Base-by-base conservation (phyloP, 2,329 filamentous ascomycete species). In the Aspergillus proliferans region DNA sequence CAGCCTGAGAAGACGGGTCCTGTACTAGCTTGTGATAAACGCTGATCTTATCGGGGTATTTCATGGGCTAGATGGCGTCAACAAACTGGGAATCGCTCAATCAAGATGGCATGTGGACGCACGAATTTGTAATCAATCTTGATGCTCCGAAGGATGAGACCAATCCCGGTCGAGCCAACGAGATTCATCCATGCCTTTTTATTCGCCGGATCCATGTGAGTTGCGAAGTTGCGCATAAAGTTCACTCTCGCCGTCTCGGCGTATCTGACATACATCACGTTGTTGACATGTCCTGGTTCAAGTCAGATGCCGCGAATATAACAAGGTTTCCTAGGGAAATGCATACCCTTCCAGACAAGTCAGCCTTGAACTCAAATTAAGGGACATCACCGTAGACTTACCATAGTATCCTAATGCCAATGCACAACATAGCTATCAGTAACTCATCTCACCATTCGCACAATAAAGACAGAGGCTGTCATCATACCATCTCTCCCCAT, bases 81-180 rank as follows among this genome's bases (percentile, higher is more conserved):
- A 28, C 43, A 3, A 22, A 43, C 12, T 28, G 14, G 22, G 22
- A 18, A 15, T 12, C 14, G 7, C 41, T 30, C 24, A 28, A 28
- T 6, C 6, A 15, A 28, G 14, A 19, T 12, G 10, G 9, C 5
- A 3, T 30, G 26, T 30, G 19, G 15, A 76, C 85, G 55, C 65
- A 93, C 88, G 71, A 94, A 90, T 72, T 95, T 95, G 70, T 86
- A 95, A 57, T 94, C 85, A 0, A 87, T 84, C 58, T 80, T 86
- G 57, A 95, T 89, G 58, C 84, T 88, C 59, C 83, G 80, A 62
- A 95, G 70, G 51, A 95, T 93, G 48, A 95, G 66, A 0, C 91
- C 90, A 15, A 83, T 74, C 1, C 79, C 78, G 21, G 72, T 77
- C 0, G 85, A 82, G 12, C 79, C 83, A 72, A 87, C 81, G 38